A percentile compares a stretch with the other conserved stretches of the same genome.
These are phyloP conservation scores for Solanum hybrid DNA, from an alignment of 305 asterid species.

Conservation along the genomic window DNA sequence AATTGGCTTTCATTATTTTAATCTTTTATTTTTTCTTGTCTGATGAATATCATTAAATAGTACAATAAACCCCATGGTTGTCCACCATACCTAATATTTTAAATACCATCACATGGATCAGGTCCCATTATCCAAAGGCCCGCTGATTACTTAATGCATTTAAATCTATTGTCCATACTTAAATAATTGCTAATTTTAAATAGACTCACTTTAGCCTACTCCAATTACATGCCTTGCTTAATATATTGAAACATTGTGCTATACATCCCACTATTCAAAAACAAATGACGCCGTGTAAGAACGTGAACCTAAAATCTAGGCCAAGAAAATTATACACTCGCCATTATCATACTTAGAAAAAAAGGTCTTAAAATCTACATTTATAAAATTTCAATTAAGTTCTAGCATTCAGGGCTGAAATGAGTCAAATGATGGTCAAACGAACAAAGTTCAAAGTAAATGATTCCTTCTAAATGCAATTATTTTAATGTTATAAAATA, in stretches of 20 bases:
- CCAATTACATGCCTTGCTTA: background rate
- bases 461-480: background rate
- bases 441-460: background rate
- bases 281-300: background rate
- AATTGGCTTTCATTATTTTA: background rate
- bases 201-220: background rate
- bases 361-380: background rate
- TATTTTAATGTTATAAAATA: background rate
- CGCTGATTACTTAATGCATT: background rate
- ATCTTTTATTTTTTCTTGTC: background rate
- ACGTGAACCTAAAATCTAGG: background rate
- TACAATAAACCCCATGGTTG: background rate
- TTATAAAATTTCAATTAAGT: background rate
- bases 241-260: background rate
- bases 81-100: background rate
- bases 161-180: background rate
- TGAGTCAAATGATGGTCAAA: background rate
- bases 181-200: background rate
- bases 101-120: background rate
- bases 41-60: background rate
- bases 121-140: background rate
- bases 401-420: background rate
- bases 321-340: background rate
- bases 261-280: background rate
- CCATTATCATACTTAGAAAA: background rate